Evolutionary conservation across 768 basidiomycete genomes (phyloP).

Genomic region (Lactifluus subvellereus): DNA sequence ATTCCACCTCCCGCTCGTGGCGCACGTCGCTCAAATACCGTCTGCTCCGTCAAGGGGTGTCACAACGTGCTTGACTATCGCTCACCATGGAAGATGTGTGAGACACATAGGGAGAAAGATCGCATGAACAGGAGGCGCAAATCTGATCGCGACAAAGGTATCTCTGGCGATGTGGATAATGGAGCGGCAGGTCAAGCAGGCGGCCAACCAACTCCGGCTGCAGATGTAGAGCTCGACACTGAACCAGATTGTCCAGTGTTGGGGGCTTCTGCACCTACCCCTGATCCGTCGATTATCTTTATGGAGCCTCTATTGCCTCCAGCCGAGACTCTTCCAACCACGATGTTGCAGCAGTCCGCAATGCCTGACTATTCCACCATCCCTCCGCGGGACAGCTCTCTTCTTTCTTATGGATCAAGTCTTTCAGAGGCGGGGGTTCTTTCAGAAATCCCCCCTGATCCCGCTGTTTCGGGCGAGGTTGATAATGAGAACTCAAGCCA

Average conservation of each 20-base stretch:
- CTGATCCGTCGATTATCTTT: constrained; percentile 12
- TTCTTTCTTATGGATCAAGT: constrained; percentile 6
- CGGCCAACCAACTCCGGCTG: not conserved
- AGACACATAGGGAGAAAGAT: constrained; percentile 38
- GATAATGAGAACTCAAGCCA: not conserved
- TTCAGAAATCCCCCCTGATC: not conserved
- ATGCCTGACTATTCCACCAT: not conserved
- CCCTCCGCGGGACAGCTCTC: constrained; percentile 1
- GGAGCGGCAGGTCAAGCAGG: not conserved
- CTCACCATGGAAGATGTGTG: constrained; percentile 46
- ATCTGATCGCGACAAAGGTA: constrained; percentile 27
- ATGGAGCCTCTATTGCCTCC: constrained; percentile 23
- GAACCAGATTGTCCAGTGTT: not conserved
- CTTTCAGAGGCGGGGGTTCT: not conserved
- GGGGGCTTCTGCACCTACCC: not conserved
- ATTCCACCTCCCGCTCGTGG: constrained; percentile 31
- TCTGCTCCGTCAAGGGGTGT: constrained; percentile 39
- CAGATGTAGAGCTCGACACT: not conserved
- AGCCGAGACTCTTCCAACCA: not conserved
- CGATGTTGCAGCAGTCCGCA: not conserved
- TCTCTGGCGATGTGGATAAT: constrained; percentile 6
- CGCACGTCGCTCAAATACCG: constrained; percentile 32
- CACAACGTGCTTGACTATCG: constrained; percentile 40
- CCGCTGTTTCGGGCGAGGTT: not conserved
- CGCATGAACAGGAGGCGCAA: constrained; percentile 31